Evolutionary conservation across 345 rosid species (phyloP).

Genomic region (Eucalyptus regnans): DNA sequence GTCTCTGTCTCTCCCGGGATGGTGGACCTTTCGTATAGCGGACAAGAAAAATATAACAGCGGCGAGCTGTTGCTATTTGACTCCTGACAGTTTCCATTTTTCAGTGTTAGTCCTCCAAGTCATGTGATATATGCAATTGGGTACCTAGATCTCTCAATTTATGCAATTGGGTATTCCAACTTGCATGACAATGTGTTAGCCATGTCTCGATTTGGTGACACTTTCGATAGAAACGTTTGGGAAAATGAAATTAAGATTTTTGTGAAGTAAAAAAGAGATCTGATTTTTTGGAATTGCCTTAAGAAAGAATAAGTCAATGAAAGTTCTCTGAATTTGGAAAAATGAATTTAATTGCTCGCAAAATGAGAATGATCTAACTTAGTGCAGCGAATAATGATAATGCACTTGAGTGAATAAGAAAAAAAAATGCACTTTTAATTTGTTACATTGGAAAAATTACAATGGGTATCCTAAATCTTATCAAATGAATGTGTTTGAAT

Average conservation of each 20-base stretch:
- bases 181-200: background rate
- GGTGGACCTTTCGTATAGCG: background rate
- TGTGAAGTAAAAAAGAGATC: background rate
- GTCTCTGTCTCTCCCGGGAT: background rate
- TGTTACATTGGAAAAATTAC: background rate
- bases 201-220: background rate
- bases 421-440: background rate
- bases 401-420: background rate
- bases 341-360: background rate
- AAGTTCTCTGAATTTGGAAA: background rate
- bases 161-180: background rate
- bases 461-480: background rate
- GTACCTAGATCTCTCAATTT: background rate
- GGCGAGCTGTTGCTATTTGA: background rate
- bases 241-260: background rate
- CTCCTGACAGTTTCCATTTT: background rate
- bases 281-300: background rate
- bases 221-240: background rate
- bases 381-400: background rate
- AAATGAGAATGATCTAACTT: background rate
- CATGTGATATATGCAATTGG: background rate
- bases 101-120: background rate
- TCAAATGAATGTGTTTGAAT: too few relatives aligned
- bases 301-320: background rate
- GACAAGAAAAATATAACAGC: background rate